These are phyloP conservation scores for Symbiodinium pilosum DNA, from an alignment of 73 alveolate genomes.

Conservation along the genomic window DNA sequence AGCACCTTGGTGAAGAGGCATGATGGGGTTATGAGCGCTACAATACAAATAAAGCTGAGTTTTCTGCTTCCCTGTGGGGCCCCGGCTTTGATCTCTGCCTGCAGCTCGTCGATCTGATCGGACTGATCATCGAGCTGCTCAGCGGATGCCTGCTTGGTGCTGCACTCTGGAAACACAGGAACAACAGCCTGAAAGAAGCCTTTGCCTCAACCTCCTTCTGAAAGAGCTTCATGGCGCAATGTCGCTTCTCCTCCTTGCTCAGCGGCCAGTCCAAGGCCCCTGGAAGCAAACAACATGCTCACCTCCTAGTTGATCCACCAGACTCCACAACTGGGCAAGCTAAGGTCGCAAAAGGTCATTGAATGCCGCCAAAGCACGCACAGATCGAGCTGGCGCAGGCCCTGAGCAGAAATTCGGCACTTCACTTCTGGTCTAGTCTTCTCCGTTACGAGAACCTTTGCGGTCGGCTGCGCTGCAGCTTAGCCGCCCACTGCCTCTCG, in stretches of 20 bases:
- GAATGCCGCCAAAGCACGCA: neutral
- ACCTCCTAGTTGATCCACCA: too few relatives aligned
- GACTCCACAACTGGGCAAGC: too few relatives aligned
- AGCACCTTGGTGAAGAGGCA: neutral
- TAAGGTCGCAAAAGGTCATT: neutral
- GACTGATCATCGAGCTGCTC: neutral
- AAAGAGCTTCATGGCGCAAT: conserved; percentile 8
- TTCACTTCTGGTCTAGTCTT: too few relatives aligned
- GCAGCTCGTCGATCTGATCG: conserved; percentile 10
- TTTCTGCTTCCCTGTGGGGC: neutral
- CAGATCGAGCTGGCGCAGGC: neutral
- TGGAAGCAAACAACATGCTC: neutral
- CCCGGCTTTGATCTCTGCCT: neutral
- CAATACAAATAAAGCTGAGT: neutral
- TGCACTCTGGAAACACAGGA: neutral
- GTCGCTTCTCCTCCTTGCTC: conserved; percentile 11
- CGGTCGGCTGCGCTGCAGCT: conserved; percentile 14
- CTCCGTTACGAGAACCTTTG: neutral
- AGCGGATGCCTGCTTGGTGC: neutral
- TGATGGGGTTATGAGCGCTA: too few relatives aligned
- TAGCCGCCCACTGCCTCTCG: neutral
- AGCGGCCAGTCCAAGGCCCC: conserved; percentile 8
- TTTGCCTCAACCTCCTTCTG: conserved; percentile 3
- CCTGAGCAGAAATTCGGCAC: neutral
- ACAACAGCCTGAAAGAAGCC: neutral